Conservation (phyloP, 1,139 yeast genomes). For the Williopsis jadinii region DNA sequence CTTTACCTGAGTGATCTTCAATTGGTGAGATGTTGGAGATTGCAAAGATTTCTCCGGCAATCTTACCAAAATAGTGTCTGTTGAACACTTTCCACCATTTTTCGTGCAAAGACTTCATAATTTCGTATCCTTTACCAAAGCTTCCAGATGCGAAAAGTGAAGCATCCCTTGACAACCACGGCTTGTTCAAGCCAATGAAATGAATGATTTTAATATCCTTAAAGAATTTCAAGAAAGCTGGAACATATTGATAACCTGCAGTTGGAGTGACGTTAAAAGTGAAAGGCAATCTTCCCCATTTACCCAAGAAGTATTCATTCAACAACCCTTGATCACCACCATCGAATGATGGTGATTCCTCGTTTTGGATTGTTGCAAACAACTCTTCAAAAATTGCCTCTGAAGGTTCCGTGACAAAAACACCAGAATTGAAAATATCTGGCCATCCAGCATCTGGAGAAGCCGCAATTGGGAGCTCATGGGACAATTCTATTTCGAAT, state of each 20-base stretch:
- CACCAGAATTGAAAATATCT: conserved; percentile 87
- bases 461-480: conserved; percentile 41
- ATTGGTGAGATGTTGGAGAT: conserved; percentile 7
- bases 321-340: conserved; percentile 94
- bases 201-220: conserved; percentile 58
- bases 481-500: conserved; percentile 32
- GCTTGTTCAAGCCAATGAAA: conserved; percentile 76
- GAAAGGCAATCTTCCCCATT: conserved; percentile 72
- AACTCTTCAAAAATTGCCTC: conserved; percentile 38
- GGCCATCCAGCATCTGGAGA: conserved; percentile 94
- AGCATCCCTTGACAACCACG: conserved; percentile 48
- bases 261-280: conserved; percentile 80
- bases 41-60: conserved; percentile 9
- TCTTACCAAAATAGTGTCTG: conserved; percentile 11
- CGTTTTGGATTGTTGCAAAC: conserved; percentile 27
- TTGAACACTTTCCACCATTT: conserved; percentile 18
- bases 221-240: conserved; percentile 63
- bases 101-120: conserved; percentile 7
- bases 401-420: conserved; percentile 61
- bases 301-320: conserved; percentile 62
- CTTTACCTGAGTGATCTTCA: conserved; percentile 13
- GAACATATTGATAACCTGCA: conserved; percentile 70
- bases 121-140: conserved; percentile 10
- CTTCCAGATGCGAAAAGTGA: conserved; percentile 2
- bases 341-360: conserved; percentile 56